These are phyloP conservation scores for Plasmodium knowlesi DNA, from an alignment of 169 alveolate species.

Conservation along the genomic window DNA sequence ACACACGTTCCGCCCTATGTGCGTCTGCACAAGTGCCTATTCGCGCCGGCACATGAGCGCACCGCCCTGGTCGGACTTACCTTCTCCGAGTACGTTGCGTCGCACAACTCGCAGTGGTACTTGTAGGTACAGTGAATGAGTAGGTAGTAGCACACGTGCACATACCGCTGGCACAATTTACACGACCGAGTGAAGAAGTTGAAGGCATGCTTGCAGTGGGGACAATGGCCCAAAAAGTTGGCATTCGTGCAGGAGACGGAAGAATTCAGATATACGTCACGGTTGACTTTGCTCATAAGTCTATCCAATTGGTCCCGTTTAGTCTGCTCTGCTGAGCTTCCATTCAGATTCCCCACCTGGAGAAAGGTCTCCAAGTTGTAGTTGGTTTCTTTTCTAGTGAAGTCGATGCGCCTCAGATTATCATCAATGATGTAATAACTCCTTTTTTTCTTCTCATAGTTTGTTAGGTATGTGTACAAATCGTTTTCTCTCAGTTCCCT, in stretches of 20 bases:
- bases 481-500: neutral
- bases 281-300: constrained; percentile 25
- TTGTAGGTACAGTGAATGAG: constrained; percentile 51
- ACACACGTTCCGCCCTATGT: too few relatives aligned
- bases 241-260: constrained; percentile 43
- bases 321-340: neutral
- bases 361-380: constrained; percentile 25
- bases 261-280: constrained; percentile 32
- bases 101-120: constrained; percentile 71
- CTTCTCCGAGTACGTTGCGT: constrained; percentile 74
- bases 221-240: constrained; percentile 54
- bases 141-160: constrained; percentile 48
- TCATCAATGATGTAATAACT: constrained; percentile 63
- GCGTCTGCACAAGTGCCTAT: neutral
- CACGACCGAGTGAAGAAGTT: constrained; percentile 24
- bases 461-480: constrained; percentile 3
- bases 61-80: neutral
- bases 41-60: neutral
- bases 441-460: constrained; percentile 40
- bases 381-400: constrained; percentile 47
- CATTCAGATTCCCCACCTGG: neutral
- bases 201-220: constrained; percentile 44
- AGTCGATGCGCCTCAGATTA: constrained; percentile 24
- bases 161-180: constrained; percentile 24
- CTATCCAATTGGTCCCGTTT: neutral